Base-by-base conservation (phyloP, 1,284 basidiomycete genomes). In the Heliocybe sulcata region DNA sequence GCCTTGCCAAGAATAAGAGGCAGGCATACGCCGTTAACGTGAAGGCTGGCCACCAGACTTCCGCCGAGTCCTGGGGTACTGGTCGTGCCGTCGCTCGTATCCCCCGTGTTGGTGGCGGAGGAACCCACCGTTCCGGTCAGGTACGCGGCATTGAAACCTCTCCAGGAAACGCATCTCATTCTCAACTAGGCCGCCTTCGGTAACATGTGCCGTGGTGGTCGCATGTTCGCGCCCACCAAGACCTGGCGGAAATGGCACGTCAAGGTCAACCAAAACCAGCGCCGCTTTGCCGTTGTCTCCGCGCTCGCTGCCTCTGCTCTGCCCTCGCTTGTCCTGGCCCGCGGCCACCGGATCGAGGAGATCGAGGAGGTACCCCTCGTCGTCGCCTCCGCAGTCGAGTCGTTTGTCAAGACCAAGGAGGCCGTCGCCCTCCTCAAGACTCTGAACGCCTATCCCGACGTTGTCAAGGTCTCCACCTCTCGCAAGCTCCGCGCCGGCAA, bases 61-160 rank as follows among this genome's bases (percentile, higher is more conserved):
- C 89, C 61, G 96, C 96, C 62, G 94, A 96, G 76, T 99, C 97
- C 53, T 99, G 96, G 96, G 96, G 96, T 80, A 99, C 96, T 65
- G 96, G 96, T 90, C 94, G 97, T 79, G 97, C 97, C 66, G 96
- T 99, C 63, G 97, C 96, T 51, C 96, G 96, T 96, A 99, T 99
- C 72, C 97, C 97, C 75, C 96, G 97, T 93, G 96, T 99, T 62
- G 94, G 94, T 72, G 96, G 97, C 75, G 91, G 93, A 73, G 97
- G 96, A 79, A 99, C 97, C 64, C 93, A 96, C 81, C 92, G 97
- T 67, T 96, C 96, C 60, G 96, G 96, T 60, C 94, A 97, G 83
- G 89, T 88, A 61, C 55, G 78, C 70, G 35, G n/a, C 42, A 35
- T 52, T 53, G 8, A 26, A 9, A 48, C 58, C n/a, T 54, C 48